Evolutionary conservation across 352 stramenopile species (phyloP), one percentile per base, ranked within the genome.

Genomic region (Phytophthora pisi): DNA sequence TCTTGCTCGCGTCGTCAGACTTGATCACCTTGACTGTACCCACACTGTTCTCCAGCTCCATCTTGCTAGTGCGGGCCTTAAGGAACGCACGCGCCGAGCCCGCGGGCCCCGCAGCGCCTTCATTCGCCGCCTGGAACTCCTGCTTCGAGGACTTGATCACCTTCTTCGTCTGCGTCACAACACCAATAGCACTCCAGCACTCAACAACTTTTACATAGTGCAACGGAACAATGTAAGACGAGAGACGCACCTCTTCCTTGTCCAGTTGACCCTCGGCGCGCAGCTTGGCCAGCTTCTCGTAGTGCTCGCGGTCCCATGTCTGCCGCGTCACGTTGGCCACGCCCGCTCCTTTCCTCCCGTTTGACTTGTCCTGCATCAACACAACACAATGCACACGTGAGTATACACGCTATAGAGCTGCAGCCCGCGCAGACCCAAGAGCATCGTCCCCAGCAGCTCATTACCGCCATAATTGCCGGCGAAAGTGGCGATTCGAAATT

Each of bases 11-110:
- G 20, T 97, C 88, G 51, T 96, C 84, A 3, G 86, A 77, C 58
- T 95, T 97, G 57, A 98, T 81, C 52, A 98, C 89, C 38, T 89
- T 81, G 23, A 93, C 79, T 2, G 91, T 95, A 46, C 92, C 90
- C 23, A 97, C 87, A 53, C 89, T 89, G 24, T 65, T 75, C 42
- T 98, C 92, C 8, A 98, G 74, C 49, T 86, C 81, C 57, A 98
- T 84, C 47, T 93, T 90, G 51, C 84, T 64, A 11, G 69, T 78
- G 1, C 90, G 81, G 28, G 89, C 89, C 63, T 91, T 94, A 10
- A 96, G 62, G 46, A 96, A 94, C 10, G 88, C 85, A 30, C 86
- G 82, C 15, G 82, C 76, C 3, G 86, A 94, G 23, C 88, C 88
- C 0, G 69, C 72, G 11, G 88, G 86, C 0, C 86, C 86, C 15